Percentiles rank a stretch among this genome's conserved stretches.
phyloP scores from a whole-genome alignment of 2,329 filamentous ascomycete genomes.

The Stemphylium vesicarium region DNA sequence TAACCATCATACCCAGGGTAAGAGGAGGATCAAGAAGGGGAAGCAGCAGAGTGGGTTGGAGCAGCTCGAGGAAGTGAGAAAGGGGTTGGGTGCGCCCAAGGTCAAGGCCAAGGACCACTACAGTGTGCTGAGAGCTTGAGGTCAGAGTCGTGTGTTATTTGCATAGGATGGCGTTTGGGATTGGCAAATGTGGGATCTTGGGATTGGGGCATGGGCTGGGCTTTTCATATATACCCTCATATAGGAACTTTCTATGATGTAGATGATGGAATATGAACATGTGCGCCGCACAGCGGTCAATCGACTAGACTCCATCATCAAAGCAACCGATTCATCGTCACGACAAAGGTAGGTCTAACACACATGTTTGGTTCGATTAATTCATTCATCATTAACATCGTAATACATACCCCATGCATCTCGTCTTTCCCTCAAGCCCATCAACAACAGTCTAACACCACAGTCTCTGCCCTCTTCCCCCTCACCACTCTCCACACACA shows the following conservation, averaged over 20 bases:
- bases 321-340: too few relatives aligned
- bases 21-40: slow-evolving; percentile 75
- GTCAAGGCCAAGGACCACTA: slow-evolving; percentile 19
- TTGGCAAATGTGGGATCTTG: neutral
- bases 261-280: too few relatives aligned
- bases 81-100: slow-evolving; percentile 77
- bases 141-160: neutral
- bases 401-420: neutral
- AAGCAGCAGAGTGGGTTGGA: slow-evolving; percentile 81
- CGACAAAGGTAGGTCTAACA: too few relatives aligned
- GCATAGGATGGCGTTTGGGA: slow-evolving; percentile 5
- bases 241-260: neutral
- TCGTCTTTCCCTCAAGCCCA: neutral
- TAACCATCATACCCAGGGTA: slow-evolving; percentile 72
- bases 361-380: neutral
- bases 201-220: neutral
- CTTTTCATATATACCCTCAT: neutral
- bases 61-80: slow-evolving; percentile 88
- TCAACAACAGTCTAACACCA: too few relatives aligned
- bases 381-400: slow-evolving; percentile 1
- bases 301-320: neutral
- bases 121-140: slow-evolving; percentile 11
- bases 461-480: too few relatives aligned
- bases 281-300: neutral
- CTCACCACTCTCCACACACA: too few relatives aligned